Base-by-base conservation (phyloP, 805 yeast genomes). In the Metschnikowia dekortorum region DNA sequence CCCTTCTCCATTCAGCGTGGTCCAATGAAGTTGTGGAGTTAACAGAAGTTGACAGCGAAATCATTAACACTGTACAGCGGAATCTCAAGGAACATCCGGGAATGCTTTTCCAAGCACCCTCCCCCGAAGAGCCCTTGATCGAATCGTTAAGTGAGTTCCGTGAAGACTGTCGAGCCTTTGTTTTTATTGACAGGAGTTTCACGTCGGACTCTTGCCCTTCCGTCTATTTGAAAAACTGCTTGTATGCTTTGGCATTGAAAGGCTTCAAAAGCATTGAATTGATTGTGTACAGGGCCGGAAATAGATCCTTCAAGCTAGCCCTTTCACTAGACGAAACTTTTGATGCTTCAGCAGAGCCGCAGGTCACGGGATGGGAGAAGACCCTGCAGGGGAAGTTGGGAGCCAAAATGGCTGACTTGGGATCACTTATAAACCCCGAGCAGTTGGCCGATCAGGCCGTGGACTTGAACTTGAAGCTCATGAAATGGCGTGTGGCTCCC, bases 401-500 rank as follows among this genome's bases (percentile, higher is more conserved):
- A 0, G 97, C 98, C 1, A 89, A 89, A 61, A 57, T 85, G 18
- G 90, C 96, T 0, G 94, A 95, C 64, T 66, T 94, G 48, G 90
- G 94, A 1, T 69, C 89, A 0, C 71, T 94, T 40, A 81, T 92
- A 35, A 84, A 92, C 63, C 99, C 99, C 0, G 55, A 74, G 10
- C 84, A 86, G 55, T 71, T 94, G 22, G 92, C 97, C 0, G 87
- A 85, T 52, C 98, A 95, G 66, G 92, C 97, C 0, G 91, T 90
- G 6, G 97, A 91, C 64, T 75, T 94, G 50, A 94, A 94, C 62
- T 72, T 94, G 51, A 88, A 89, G 68, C 72, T 94, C 41, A 94
- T 94, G 99, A 89, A 90, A 63, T 94, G 99, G 99, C 77, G 99
- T 57, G 80, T 94, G 14, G 89, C 88, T 0, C 98, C 99, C 0